Evolutionary conservation across 192 early-diverging fungal species (phyloP), one percentile per base, ranked within the genome.

Genomic region (Spinellus fusiger): DNA sequence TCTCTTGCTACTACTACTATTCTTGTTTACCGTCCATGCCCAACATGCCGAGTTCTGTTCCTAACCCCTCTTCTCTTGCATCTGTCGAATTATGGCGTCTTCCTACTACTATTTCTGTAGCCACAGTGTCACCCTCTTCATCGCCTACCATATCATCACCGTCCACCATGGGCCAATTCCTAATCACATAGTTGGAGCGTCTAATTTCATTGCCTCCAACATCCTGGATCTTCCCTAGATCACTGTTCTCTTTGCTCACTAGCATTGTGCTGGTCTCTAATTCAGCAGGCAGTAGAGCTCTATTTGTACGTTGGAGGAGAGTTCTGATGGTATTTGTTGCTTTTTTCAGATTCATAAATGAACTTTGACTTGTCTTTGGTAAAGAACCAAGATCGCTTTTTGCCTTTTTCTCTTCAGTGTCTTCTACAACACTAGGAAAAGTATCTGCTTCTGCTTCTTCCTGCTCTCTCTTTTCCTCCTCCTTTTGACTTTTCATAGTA

Each of bases 1-100:
- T 40, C 6, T 58, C 20, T 58, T n/a, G 16, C 32, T 32, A 9
- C 32, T 32, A 13, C 26, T n/a, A n/a, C n/a, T n/a, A n/a, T n/a
- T n/a, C n/a, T n/a, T 10, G 5, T 47, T 49, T 73, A 80, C 81
- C 81, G 61, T 83, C 81, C 78, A 80, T 80, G 22, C 76, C 76
- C 50, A 83, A 68, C 55, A 83, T 62, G 7, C 77, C 81, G 16
- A 83, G 58, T n/a, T 66, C 54, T 34, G n/a, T 44, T 70, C 47
- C n/a, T 8, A 47, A 18, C 58, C 38, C 6, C 13, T 27, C 29
- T 49, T 38, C 32, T 66, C 33, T 12, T 52, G 38, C 15, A 46
- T 50, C 25, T 35, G 56, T 13, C 66, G 53, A 38, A 67, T 4
- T 53, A 68, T 16, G 58, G 15, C 62, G 50, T 56, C 68, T 73